Base-by-base conservation (phyloP, 176 grass and related monocot genomes). In the Oryza punctata region DNA sequence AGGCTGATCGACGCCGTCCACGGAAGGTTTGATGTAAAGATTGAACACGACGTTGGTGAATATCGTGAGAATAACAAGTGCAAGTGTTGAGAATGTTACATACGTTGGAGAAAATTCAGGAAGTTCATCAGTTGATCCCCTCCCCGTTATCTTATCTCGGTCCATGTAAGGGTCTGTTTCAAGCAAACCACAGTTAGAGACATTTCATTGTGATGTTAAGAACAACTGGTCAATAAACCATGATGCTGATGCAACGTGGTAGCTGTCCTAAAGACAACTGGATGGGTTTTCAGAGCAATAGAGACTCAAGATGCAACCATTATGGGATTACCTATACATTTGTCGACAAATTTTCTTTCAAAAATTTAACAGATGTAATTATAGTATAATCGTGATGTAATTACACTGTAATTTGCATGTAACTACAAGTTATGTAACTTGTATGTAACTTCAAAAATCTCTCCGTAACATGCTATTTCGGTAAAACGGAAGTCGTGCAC, bases 11-110 rank as follows among this genome's bases (percentile, higher is more conserved):
- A 81, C 78, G 41, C 93, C 89, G 67, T 99, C 93, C 6, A 94
- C 85, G 0, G 96, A 92, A 70, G 96, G 93, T 41, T 94, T 98
- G 66, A 95, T 74, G 77, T 87, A 87, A 49, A 90, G 12, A 67
- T 90, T 88, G 73, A 96, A 98, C 65, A 98, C 80, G 29, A 98
- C 78, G 81, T 94, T 98, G 85, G 89, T 90, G 71, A 98, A 90
- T 59, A 98, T 85, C 5, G 96, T 98, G 78, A 96, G 70, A 37
- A 98, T 77, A 0, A 98, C 66, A 23, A 98, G 80, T 21, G 85
- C 93, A 1, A 85, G 69, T 1, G 85, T 90, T 11, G 91, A 87
- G 78, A 92, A 98, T 14, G 87, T 74, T 18, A 92, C n/a, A 23
- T 82, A 98, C 12, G 87, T 78, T 41, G 84, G 87, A 64, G 91